Evolutionary conservation across 768 basidiomycete genomes (phyloP).

Genomic region (Mrakia blollopis): DNA sequence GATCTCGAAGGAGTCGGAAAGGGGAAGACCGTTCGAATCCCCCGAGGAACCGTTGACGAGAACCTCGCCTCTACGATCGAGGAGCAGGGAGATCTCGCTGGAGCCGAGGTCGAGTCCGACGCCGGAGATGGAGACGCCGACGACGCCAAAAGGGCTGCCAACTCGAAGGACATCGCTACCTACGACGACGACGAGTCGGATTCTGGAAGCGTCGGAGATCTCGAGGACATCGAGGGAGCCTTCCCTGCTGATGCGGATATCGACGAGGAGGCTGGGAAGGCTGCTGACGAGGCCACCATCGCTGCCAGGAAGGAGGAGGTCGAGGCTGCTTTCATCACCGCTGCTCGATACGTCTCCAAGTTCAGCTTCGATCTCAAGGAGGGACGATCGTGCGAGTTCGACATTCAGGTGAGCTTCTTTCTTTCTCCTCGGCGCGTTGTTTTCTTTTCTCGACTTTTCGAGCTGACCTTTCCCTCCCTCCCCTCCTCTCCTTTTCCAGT

Average conservation of each 20-base stretch:
- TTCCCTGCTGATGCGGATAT: constrained; percentile 37
- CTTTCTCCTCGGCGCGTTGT: constrained; percentile 3
- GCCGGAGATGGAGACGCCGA: constrained; percentile 40
- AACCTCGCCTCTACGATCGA: constrained; percentile 40
- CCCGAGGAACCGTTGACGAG: constrained; percentile 52
- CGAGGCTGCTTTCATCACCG: constrained; percentile 45
- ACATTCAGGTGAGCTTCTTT: constrained; percentile 64
- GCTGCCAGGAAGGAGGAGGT: constrained; percentile 40
- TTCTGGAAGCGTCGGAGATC: constrained; percentile 47
- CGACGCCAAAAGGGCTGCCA: constrained; percentile 34
- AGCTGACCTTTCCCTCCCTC: not conserved
- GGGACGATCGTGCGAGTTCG: constrained; percentile 62
- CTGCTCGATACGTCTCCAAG: constrained; percentile 62
- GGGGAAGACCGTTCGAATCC: constrained; percentile 53
- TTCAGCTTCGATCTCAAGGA: constrained; percentile 59
- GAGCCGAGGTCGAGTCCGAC: constrained; percentile 45
- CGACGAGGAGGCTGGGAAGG: constrained; percentile 32
- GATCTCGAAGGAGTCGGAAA: constrained; percentile 63
- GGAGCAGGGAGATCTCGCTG: constrained; percentile 75
- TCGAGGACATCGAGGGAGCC: constrained; percentile 31
- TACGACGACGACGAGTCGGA: constrained; percentile 43
- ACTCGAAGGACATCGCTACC: constrained; percentile 26
- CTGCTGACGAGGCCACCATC: constrained; percentile 37
- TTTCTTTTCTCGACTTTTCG: constrained; percentile 16
- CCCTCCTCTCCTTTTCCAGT: constrained; percentile 51